Percentiles rank a stretch among this genome's conserved stretches.
phyloP scores from a whole-genome alignment of 2,329 filamentous ascomycete genomes.

The Phaeosphaeria sp. region DNA sequence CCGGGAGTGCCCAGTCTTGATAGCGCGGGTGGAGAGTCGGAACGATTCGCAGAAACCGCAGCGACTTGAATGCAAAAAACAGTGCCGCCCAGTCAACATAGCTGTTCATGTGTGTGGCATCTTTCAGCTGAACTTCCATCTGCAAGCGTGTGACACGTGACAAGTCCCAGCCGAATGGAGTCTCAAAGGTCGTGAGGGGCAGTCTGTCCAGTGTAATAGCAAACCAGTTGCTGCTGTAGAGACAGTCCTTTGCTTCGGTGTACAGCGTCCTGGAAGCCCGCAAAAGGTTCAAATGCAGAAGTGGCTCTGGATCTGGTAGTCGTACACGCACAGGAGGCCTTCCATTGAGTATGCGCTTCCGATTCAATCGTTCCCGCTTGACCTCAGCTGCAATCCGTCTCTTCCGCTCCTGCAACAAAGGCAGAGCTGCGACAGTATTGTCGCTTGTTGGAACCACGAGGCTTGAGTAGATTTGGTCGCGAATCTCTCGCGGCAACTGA shows the following conservation, averaged over 20 bases:
- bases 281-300: constrained; percentile 30
- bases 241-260: constrained; percentile 31
- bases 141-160: constrained; percentile 31
- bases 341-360: constrained; percentile 28
- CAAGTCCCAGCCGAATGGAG: constrained; percentile 34
- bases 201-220: constrained; percentile 36
- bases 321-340: constrained; percentile 25
- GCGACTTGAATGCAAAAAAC: constrained; percentile 26
- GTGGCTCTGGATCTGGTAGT: constrained; percentile 17
- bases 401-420: constrained; percentile 33
- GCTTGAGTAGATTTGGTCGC: constrained; percentile 38
- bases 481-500: constrained; percentile 34
- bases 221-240: constrained; percentile 41
- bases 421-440: constrained; percentile 29
- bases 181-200: constrained; percentile 25
- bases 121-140: constrained; percentile 38
- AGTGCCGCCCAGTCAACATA: constrained; percentile 40
- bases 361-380: constrained; percentile 31
- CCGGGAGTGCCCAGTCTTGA: constrained; percentile 36
- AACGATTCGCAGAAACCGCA: constrained; percentile 32
- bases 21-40: constrained; percentile 36
- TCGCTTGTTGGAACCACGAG: constrained; percentile 26
- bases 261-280: constrained; percentile 28
- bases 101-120: constrained; percentile 40
- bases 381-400: constrained; percentile 27